A percentile compares a stretch with the other conserved stretches of the same genome.
These are phyloP conservation scores for Aspergillus arachidicola DNA, from an alignment of 2,329 filamentous ascomycete genomes.

Conservation along the genomic window DNA sequence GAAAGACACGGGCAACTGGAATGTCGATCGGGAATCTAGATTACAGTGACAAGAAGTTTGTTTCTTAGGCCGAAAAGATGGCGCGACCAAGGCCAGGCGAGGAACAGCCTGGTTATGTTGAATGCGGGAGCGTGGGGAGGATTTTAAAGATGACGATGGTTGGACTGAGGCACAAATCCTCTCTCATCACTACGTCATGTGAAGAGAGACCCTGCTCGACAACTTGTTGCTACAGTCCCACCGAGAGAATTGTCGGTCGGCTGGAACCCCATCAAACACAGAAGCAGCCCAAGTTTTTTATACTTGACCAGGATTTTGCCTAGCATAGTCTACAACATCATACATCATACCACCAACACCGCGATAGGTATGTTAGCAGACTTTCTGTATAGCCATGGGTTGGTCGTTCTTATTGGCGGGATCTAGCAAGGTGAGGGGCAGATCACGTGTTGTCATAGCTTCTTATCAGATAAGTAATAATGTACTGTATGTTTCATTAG, in stretches of 20 bases:
- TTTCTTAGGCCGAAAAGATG: neutral
- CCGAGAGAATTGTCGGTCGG: neutral
- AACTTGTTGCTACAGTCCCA: conserved; percentile 5
- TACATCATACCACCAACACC: neutral
- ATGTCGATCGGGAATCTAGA: conserved; percentile 1
- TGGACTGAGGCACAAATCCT: conserved; percentile 4
- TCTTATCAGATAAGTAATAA: neutral
- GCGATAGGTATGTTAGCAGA: neutral
- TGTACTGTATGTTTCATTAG: no score
- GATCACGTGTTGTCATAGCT: neutral
- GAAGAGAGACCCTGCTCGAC: conserved; percentile 14
- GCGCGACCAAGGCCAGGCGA: neutral
- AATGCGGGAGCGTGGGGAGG: neutral
- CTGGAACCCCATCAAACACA: neutral
- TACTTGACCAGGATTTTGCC: neutral
- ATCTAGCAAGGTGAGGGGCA: neutral
- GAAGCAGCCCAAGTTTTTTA: neutral
- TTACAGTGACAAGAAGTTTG: neutral
- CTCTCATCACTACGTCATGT: conserved; percentile 40
- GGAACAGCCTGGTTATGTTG: neutral
- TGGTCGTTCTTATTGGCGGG: neutral
- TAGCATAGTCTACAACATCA: neutral
- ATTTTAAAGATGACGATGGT: neutral
- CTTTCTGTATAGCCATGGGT: neutral
- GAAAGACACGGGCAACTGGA: conserved; percentile 3